Base-by-base conservation (phyloP, 352 stramenopile species). In the Plasmopara muralis region DNA sequence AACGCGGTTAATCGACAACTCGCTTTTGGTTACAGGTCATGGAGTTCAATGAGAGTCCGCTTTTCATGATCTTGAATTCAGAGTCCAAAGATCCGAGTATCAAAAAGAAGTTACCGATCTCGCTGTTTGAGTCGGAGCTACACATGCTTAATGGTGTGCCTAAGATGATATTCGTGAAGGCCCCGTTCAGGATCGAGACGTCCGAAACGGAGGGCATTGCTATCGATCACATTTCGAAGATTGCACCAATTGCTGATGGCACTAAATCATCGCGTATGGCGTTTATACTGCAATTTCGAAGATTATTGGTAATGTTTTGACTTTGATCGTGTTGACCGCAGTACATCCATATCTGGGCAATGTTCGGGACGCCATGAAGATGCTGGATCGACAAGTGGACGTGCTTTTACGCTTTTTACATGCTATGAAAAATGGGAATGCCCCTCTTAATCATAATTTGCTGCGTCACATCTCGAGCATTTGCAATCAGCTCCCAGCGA, bases 151-250 rank as follows among this genome's bases (percentile, higher is more conserved):
- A 93, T 42, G 79, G 83, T 30, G 61, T 78, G 33, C 86, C 86
- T 28, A 95, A 86, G 57, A 95, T 90, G 81, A 74, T 96, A 39
- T 95, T 96, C 51, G 86, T 94, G 25, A 83, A 91, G 60, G 69
- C 83, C 8, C 73, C 81, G 30, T 96, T 92, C 55, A 91, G 93
- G 51, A 78, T 96, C 45, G 77, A 93, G 43, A 93, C 86, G 41
- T 87, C 79, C 2, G 83, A 95, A 62, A 85, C 82, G 18, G 85
- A 96, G 56, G 75, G 82, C 25, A 93, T 96, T 51, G 70, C 77
- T 6, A 80, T 96, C 10, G 86, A 96, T 41, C 78, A 93, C 61
- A 92, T 96, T 40, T 93, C 85, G 34, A 94, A 95, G 64, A 85
- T 90, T 41, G 74, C 79, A 12, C 78, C 79, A 0, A 71, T 85